Percentiles rank a stretch among this genome's conserved stretches.
Evolutionary conservation across 2,329 filamentous ascomycete species (phyloP).

Genomic region (Apiospora koreana): DNA sequence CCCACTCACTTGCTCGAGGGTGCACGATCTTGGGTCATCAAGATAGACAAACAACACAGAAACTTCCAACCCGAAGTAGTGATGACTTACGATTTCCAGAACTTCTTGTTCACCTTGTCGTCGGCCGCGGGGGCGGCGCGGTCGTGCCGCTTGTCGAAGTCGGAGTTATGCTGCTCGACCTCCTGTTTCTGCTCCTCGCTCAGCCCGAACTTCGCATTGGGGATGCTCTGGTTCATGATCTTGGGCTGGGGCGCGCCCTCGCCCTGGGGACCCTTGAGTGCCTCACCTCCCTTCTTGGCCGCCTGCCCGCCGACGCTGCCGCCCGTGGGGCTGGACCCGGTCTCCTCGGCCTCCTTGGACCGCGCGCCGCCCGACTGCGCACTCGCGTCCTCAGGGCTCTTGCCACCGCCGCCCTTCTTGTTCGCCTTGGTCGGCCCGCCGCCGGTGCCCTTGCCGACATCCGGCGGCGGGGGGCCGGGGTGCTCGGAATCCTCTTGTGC

Average conservation of each 20-base stretch:
- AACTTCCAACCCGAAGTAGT: no score
- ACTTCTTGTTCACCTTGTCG: slow-evolving; percentile 58
- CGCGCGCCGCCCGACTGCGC: slow-evolving; percentile 40
- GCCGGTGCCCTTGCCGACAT: slow-evolving; percentile 40
- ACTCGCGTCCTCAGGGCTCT: slow-evolving; percentile 34
- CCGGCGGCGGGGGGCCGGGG: slow-evolving; percentile 42
- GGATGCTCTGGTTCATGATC: slow-evolving; percentile 49
- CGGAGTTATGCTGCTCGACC: slow-evolving; percentile 58
- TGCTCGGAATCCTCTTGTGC: slow-evolving; percentile 41
- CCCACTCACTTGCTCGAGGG: background rate
- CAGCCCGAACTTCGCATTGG: slow-evolving; percentile 37
- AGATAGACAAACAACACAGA: background rate
- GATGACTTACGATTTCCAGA: slow-evolving; percentile 3
- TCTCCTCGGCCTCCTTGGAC: slow-evolving; percentile 42
- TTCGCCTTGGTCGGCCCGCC: slow-evolving; percentile 36
- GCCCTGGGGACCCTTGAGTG: slow-evolving; percentile 33
- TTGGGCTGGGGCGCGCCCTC: slow-evolving; percentile 46
- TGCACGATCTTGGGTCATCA: no score
- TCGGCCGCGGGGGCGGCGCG: slow-evolving; percentile 39
- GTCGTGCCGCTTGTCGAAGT: slow-evolving; percentile 58
- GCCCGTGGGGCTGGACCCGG: slow-evolving; percentile 31
- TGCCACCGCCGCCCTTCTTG: slow-evolving; percentile 19
- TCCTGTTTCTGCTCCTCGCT: slow-evolving; percentile 55
- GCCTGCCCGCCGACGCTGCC: slow-evolving; percentile 25
- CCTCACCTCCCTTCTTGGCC: slow-evolving; percentile 33